phyloP scores from a whole-genome alignment of 352 stramenopile species.

The Thraustochytrium striatum region DNA sequence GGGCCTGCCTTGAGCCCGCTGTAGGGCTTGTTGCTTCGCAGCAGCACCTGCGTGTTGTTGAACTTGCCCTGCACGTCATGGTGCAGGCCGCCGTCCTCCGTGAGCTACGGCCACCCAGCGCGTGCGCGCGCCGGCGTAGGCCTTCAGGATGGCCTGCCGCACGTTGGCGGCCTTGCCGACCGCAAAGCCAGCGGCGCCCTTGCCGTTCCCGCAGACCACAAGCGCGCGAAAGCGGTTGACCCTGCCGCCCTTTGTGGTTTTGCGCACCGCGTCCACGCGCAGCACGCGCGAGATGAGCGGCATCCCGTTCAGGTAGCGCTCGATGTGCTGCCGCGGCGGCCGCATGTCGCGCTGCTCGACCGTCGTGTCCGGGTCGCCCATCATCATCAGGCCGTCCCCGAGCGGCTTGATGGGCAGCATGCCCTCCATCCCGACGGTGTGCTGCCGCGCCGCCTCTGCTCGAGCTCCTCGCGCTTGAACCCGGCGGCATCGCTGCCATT shows the following conservation, averaged over 20 bases:
- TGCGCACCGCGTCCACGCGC: conserved; percentile 24
- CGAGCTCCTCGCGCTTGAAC: background rate
- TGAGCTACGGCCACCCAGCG: conserved; percentile 43
- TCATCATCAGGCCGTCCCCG: background rate
- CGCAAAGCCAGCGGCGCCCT: conserved; percentile 38
- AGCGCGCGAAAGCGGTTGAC: conserved; percentile 37
- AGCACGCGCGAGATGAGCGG: conserved; percentile 32
- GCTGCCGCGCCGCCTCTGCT: background rate
- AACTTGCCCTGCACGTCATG: conserved; percentile 43
- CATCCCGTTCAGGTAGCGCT: background rate
- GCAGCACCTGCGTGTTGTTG: conserved; percentile 43
- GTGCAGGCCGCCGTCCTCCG: conserved; percentile 32
- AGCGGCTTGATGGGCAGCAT: background rate
- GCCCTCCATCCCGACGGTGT: background rate
- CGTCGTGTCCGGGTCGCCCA: background rate
- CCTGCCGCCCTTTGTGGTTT: conserved; percentile 39
- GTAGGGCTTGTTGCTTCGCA: conserved; percentile 24
- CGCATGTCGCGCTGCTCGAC: background rate
- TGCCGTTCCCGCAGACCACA: conserved; percentile 45
- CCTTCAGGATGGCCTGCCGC: conserved; percentile 26
- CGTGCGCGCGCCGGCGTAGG: conserved; percentile 8
- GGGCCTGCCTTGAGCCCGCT: conserved; percentile 22
- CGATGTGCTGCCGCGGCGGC: background rate
- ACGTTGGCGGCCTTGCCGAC: conserved; percentile 38
- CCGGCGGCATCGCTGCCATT: too few species aligned